Percentiles rank a stretch among this genome's conserved stretches.
Conservation (phyloP, 352 stramenopile species). For the Globisporangium splendens region DNA sequence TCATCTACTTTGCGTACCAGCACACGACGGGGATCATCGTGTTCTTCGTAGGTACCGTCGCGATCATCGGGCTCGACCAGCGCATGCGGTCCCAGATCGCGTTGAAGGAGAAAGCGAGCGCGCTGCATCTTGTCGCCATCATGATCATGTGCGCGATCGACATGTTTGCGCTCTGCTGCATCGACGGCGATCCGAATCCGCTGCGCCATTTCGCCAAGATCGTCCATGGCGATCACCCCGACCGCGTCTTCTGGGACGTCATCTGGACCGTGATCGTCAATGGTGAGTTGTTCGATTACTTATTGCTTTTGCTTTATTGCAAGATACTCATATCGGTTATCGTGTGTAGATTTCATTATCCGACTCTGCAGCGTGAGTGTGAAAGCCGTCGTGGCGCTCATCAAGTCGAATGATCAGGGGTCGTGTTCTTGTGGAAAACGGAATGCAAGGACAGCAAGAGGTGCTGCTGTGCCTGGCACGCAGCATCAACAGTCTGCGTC, state of each 20-base stretch:
- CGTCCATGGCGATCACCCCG: conserved; percentile 26
- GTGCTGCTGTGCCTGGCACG: not conserved
- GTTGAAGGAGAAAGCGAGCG: conserved; percentile 71
- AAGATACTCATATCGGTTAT: not conserved
- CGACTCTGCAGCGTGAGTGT: conserved; percentile 51
- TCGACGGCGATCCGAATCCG: conserved; percentile 64
- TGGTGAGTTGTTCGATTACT: conserved; percentile 24
- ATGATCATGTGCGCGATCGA: conserved; percentile 53
- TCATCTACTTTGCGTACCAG: conserved; percentile 79
- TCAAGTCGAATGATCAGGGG: conserved; percentile 29
- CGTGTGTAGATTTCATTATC: conserved; percentile 59
- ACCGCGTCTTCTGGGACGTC: conserved; percentile 55
- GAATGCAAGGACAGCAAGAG: not conserved
- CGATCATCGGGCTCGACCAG: conserved; percentile 72
- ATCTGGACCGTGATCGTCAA: conserved; percentile 78
- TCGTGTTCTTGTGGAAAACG: conserved; percentile 24
- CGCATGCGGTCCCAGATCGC: conserved; percentile 61
- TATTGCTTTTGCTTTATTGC: not conserved
- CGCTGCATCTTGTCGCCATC: conserved; percentile 44
- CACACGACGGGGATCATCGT: conserved; percentile 68
- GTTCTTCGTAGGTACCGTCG: conserved; percentile 58
- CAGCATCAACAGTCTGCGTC: not conserved
- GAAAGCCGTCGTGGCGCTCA: conserved; percentile 53
- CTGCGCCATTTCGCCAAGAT: conserved; percentile 43
- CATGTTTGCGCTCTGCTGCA: conserved; percentile 50